These are phyloP conservation scores for Aspergillus fructus DNA, from an alignment of 2,329 filamentous ascomycete genomes.

Conservation along the genomic window DNA sequence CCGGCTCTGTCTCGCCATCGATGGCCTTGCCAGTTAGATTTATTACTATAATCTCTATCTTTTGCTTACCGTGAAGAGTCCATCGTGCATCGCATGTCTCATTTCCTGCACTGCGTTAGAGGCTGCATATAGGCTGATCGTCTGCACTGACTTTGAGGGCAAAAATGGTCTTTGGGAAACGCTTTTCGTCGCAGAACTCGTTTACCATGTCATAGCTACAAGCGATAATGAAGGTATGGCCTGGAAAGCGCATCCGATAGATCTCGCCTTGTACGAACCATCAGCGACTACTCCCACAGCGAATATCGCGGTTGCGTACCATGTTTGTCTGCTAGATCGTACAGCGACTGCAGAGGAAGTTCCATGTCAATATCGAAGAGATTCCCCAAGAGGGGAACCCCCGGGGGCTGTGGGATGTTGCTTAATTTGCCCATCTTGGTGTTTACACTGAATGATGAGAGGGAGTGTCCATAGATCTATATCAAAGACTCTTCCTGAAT, in stretches of 20 bases:
- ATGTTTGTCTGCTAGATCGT: background rate
- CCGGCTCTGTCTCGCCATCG: background rate
- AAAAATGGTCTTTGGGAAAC: background rate
- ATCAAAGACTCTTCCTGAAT: background rate
- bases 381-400: background rate
- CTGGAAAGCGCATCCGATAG: background rate
- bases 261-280: background rate
- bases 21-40: background rate
- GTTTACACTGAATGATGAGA: background rate
- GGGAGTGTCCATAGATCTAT: background rate
- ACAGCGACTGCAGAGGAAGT: background rate
- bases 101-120: background rate
- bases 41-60: background rate
- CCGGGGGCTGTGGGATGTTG: background rate
- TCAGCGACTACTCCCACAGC: background rate
- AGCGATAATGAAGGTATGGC: background rate
- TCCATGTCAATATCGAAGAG: background rate
- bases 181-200: background rate
- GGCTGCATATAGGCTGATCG: background rate
- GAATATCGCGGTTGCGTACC: background rate
- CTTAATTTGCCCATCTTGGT: background rate
- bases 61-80: background rate
- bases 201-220: background rate
- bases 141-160: background rate
- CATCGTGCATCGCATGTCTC: background rate